phyloP scores from a whole-genome alignment of 106 monocot species.

The Platanthera guangdongensis region DNA sequence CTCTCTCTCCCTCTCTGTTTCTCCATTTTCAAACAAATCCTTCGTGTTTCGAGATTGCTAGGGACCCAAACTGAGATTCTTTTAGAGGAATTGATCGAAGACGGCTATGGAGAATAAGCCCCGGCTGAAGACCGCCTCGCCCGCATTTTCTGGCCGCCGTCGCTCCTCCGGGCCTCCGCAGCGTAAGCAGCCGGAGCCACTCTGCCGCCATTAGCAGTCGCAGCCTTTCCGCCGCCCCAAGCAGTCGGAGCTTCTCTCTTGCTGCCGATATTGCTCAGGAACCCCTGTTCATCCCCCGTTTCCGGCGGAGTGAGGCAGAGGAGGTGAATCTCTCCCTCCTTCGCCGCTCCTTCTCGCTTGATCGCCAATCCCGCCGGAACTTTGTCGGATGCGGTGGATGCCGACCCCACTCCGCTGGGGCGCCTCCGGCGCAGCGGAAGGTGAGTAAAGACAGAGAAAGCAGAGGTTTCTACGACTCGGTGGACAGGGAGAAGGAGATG shows the following conservation, averaged over 20 bases:
- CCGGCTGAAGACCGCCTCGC: conserved; percentile 10
- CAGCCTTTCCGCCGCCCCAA: conserved; percentile 4
- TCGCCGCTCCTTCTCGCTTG: conserved; percentile 12
- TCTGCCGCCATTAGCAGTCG: conserved; percentile 8
- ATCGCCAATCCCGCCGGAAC: neutral
- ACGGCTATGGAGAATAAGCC: conserved; percentile 3
- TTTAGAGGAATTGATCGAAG: neutral
- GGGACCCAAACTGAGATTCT: neutral
- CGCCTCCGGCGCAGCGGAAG: neutral
- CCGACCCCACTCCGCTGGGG: neutral
- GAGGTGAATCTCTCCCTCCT: neutral
- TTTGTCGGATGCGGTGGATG: conserved; percentile 1
- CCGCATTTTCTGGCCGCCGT: neutral
- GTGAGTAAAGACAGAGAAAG: neutral
- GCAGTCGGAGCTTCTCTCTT: conserved; percentile 9
- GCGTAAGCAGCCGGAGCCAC: neutral
- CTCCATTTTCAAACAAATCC: neutral
- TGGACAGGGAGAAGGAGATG: neutral
- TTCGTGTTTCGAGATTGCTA: neutral
- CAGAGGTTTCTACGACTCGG: neutral
- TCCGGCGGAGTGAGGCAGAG: neutral
- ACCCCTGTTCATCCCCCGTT: conserved; percentile 9
- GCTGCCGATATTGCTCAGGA: conserved; percentile 8
- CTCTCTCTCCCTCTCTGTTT: no score
- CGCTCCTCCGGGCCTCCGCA: conserved; percentile 9